Evolutionary conservation across 352 stramenopile genomes (phyloP), one percentile per base, ranked within the genome.

Genomic region (Elongisporangium prolatum): DNA sequence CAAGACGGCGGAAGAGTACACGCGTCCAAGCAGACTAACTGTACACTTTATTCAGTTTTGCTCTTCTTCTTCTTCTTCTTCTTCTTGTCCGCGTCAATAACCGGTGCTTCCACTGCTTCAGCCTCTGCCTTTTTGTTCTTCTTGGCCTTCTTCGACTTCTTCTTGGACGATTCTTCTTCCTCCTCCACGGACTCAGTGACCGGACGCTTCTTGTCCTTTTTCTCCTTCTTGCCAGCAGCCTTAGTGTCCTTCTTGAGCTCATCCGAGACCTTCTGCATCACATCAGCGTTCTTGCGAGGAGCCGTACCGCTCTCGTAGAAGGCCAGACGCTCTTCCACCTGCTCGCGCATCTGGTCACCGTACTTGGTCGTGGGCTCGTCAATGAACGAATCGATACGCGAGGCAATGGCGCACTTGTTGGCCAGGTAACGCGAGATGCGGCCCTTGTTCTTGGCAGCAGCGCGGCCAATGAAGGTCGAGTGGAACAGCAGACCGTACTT

Each of bases 401-500:
- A 98, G 3, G 98, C 98, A 69, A 99, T 99, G 3, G 97, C 93
- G 68, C 98, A 99, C 88, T 99, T 99, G 86, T 99, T 99, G 50
- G 98, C 98, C 59, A 99, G 73, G 74, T 99, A 99, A 59, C 98
- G 91, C 57, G 94, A 99, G 75, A 99, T 99, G 59, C 97, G 86
- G 54, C 98, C 98, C 79, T 99, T 99, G 88, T 99, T 99, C 84
- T 99, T 99, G 61, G 96, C 89, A 59, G 97, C 97, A 48, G 98
- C 98, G 44, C 97, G 96, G 50, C 97, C 97, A 65, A 99, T 99
- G 75, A 99, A 99, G 28, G 95, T 98, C 37, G 97, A 99, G 80
- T 99, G 97, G 74, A 99, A 99, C 60, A 99, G 98, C 51, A 99
- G 80, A 60, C 98, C 98, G 83, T 99, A 99, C 85, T 99, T 99